Conservation (phyloP, 2,329 filamentous ascomycete genomes). For the Ophiostoma sp. region DNA sequence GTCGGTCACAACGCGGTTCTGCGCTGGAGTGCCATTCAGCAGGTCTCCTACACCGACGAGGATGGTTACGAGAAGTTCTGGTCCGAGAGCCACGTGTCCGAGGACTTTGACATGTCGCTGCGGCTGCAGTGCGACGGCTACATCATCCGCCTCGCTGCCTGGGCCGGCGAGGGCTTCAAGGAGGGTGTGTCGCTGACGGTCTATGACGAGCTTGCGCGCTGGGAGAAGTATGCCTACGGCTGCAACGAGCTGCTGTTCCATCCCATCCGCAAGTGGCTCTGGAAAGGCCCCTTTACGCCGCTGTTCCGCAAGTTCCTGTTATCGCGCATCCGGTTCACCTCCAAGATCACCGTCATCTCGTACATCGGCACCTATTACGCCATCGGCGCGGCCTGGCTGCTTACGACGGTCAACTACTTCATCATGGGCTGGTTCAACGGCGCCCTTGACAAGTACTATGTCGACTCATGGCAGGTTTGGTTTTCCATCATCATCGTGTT, state of each 20-base stretch:
- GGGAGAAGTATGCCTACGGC: slow-evolving; percentile 83
- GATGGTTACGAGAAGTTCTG: slow-evolving; percentile 74
- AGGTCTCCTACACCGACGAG: slow-evolving; percentile 63
- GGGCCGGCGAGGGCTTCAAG: slow-evolving; percentile 71
- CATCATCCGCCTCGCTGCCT: slow-evolving; percentile 65
- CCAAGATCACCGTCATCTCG: slow-evolving; percentile 68
- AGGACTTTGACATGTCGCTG: slow-evolving; percentile 78
- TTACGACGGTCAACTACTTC: slow-evolving; percentile 70
- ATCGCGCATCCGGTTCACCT: slow-evolving; percentile 68
- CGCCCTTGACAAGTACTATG: slow-evolving; percentile 72
- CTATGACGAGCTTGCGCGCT: slow-evolving; percentile 76
- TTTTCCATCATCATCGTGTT: slow-evolving; percentile 76
- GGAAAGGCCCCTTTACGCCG: slow-evolving; percentile 69
- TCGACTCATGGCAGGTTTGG: slow-evolving; percentile 74
- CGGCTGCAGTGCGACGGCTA: slow-evolving; percentile 68
- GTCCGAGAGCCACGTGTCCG: slow-evolving; percentile 74
- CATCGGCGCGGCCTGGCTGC: slow-evolving; percentile 68
- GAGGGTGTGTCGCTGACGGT: slow-evolving; percentile 80
- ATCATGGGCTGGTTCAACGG: slow-evolving; percentile 71
- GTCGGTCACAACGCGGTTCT: slow-evolving; percentile 76
- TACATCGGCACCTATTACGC: slow-evolving; percentile 80
- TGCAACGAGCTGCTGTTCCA: slow-evolving; percentile 80
- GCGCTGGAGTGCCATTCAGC: slow-evolving; percentile 69
- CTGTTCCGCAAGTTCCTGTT: slow-evolving; percentile 69
- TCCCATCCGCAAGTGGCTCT: slow-evolving; percentile 67